Evolutionary conservation across 108 stramenopile genomes (phyloP).

Genomic region (Nitzschia sp.): DNA sequence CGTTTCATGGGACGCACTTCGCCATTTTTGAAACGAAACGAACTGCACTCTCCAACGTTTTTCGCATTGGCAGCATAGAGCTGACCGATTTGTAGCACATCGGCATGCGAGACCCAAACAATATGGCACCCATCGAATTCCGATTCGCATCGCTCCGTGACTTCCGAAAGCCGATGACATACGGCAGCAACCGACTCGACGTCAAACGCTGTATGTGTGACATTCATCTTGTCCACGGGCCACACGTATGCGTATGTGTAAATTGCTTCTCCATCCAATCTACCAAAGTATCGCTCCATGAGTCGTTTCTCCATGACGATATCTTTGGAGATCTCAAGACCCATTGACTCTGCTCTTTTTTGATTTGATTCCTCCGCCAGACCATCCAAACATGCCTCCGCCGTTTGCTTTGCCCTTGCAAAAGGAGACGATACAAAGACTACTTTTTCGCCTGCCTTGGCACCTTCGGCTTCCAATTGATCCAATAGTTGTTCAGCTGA

Average conservation of each 20-base stretch:
- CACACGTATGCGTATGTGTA: constrained; percentile 75
- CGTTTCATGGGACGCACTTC: constrained; percentile 73
- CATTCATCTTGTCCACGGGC: constrained; percentile 74
- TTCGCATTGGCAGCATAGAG: constrained; percentile 66
- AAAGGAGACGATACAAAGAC: constrained; percentile 80
- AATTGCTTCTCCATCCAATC: constrained; percentile 69
- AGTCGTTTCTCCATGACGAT: constrained; percentile 62
- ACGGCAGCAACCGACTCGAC: constrained; percentile 86
- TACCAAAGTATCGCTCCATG: constrained; percentile 84
- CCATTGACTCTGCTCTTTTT: constrained; percentile 39
- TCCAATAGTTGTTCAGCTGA: constrained; percentile 54
- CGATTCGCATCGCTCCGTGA: constrained; percentile 57
- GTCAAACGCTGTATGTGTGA: constrained; percentile 76
- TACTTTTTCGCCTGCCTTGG: constrained; percentile 39
- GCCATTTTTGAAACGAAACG: constrained; percentile 85
- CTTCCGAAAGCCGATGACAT: constrained; percentile 62
- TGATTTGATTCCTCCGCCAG: constrained; percentile 34
- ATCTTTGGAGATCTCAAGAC: constrained; percentile 44
- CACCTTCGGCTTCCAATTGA: constrained; percentile 18
- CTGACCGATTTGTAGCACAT: constrained; percentile 85
- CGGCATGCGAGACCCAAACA: constrained; percentile 80
- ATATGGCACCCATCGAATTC: constrained; percentile 28
- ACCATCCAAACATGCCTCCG: constrained; percentile 57
- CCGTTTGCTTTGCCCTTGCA: constrained; percentile 76
- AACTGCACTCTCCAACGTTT: constrained; percentile 69